Base-by-base conservation (phyloP, 495 filamentous ascomycete species). In the Talaromyces adpressus region DNA sequence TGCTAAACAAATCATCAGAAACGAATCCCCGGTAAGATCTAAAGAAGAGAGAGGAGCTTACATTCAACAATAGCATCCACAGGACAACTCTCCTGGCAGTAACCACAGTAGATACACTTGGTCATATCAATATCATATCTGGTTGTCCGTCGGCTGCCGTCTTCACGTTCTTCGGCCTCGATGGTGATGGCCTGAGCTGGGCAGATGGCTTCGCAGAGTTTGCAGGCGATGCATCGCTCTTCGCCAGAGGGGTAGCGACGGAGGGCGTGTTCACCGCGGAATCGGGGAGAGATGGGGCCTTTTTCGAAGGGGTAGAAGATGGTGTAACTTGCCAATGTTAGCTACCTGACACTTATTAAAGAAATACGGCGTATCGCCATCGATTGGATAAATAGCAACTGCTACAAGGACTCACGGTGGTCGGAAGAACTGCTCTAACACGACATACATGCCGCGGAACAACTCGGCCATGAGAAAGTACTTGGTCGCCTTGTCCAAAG, bases 41-140 rank as follows among this genome's bases (percentile, higher is more conserved):
- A 30, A 59, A 25, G 59, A 58, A 18, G 61, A 60, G 16, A 64
- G 6, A 57, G 36, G 45, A 32, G 76, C 82, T 71, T 73, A 85
- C 83, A 90, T 77, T 96, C 93, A 51, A 98, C 94, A 74, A 98
- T 98, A 39, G 94, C 94, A 77, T 98, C 94, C 32, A 98, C 94
- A 30, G 94, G 94, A 78, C 94, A 98, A 66, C 91, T 95, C 82
- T 98, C 94, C 79, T 98, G 94, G 84, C 94, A 98, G 82, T 95
- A 95, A 14, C 94, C 94, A 74, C 94, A 98, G 84, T 98, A 98
- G 74, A 98, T 98, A 79, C 94, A 98, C 82, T 98, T 98, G 72
- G 94, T 98, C 94, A 98, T 98, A 82, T 98, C 94, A 75, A 98
- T 96, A 79, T 98, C 94, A 79, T 98, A 98, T 72, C 93, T 86